These are phyloP conservation scores for Agastache rugosa DNA, from an alignment of 257 asterid genomes.

Conservation along the genomic window DNA sequence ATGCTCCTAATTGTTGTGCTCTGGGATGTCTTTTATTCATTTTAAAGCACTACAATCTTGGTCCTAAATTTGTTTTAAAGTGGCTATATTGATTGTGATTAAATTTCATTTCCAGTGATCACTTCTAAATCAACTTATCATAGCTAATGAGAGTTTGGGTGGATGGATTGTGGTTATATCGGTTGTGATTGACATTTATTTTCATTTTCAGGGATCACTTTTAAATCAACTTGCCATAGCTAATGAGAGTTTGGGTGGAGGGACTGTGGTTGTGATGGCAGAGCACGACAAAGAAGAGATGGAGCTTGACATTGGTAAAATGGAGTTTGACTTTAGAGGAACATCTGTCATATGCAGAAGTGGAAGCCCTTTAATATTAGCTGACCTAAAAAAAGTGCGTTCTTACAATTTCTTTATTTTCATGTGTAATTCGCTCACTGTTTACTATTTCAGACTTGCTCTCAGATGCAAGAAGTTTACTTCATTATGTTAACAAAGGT, in stretches of 20 bases:
- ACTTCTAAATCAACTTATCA: constrained; percentile 70
- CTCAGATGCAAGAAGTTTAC: constrained; percentile 18
- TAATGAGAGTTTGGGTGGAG: constrained; percentile 91
- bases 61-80: neutral
- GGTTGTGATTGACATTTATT: constrained; percentile 14
- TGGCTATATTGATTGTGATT: constrained; percentile 11
- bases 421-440: neutral
- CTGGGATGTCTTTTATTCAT: constrained; percentile 14
- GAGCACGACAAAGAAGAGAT: constrained; percentile 96
- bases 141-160: constrained; percentile 83
- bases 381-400: constrained; percentile 76
- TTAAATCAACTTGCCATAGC: constrained; percentile 92
- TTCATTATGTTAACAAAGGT: constrained; percentile 17
- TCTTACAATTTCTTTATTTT: neutral
- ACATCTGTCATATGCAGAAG: constrained; percentile 93
- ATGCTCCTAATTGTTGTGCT: constrained; percentile 15
- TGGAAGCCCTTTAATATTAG: constrained; percentile 91
- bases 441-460: constrained; percentile 13
- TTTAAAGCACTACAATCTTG: neutral
- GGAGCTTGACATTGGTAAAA: constrained; percentile 92
- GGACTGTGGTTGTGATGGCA: constrained; percentile 89
- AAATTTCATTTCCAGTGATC: constrained; percentile 56
- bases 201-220: constrained; percentile 67
- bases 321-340: constrained; percentile 92
- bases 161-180: constrained; percentile 74